Evolutionary conservation across 768 basidiomycete genomes (phyloP).

Genomic region (Mycena capillaripes): DNA sequence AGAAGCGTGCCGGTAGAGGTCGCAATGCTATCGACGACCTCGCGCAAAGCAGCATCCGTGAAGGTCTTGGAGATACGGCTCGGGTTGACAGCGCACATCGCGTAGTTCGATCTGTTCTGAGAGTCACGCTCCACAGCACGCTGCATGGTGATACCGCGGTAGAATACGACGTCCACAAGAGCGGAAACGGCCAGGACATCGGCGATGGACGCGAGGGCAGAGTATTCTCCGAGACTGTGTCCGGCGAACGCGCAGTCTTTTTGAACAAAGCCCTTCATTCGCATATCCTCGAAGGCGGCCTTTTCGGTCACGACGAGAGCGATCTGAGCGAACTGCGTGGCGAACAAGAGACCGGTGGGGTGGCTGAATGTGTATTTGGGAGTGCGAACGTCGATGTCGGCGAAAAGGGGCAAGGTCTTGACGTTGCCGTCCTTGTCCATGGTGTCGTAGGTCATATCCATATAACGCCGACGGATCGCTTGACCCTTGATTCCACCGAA

Average conservation of each 20-base stretch:
- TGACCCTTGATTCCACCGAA: slow-evolving; percentile 99
- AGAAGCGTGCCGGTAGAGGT: slow-evolving; percentile 82
- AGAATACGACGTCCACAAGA: slow-evolving; percentile 98
- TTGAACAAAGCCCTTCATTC: slow-evolving; percentile 95
- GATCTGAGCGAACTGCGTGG: slow-evolving; percentile 99
- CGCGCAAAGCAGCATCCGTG: slow-evolving; percentile 94
- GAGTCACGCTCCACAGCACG: slow-evolving; percentile 97
- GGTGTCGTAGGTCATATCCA: slow-evolving; percentile 99
- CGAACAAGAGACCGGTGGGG: slow-evolving; percentile 94
- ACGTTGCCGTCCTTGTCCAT: slow-evolving; percentile 97
- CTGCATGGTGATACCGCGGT: slow-evolving; percentile 99
- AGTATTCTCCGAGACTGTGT: slow-evolving; percentile 98
- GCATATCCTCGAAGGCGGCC: slow-evolving; percentile 98
- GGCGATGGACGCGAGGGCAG: slow-evolving; percentile 97
- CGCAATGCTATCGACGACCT: slow-evolving; percentile 94
- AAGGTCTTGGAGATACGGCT: slow-evolving; percentile 95
- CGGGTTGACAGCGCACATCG: slow-evolving; percentile 99
- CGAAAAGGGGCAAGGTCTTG: slow-evolving; percentile 96
- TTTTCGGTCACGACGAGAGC: slow-evolving; percentile 98
- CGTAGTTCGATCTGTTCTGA: slow-evolving; percentile 94
- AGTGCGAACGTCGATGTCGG: slow-evolving; percentile 94
- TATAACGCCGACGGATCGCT: slow-evolving; percentile 98
- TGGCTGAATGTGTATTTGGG: slow-evolving; percentile 99
- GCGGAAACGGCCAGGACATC: slow-evolving; percentile 96
- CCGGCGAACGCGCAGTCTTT: slow-evolving; percentile 94